phyloP scores from a whole-genome alignment of 2,329 filamentous ascomycete genomes.

The Alternaria consortialis region DNA sequence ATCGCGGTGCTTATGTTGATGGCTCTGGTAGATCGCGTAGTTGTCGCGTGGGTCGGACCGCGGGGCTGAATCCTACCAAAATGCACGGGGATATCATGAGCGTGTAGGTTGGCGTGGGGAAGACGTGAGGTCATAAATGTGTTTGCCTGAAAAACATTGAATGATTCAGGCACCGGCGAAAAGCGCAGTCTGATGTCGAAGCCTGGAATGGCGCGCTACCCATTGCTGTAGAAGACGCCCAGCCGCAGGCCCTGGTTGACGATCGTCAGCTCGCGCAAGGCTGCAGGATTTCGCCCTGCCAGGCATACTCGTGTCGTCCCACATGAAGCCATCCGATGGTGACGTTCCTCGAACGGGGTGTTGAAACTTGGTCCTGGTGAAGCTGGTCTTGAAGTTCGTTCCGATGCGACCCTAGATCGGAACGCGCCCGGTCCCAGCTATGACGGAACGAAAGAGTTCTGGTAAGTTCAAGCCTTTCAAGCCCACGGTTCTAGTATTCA shows the following conservation, averaged over 20 bases:
- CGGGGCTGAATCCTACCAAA: slow-evolving; percentile 22
- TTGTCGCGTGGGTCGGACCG: slow-evolving; percentile 25
- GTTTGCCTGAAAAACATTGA: slow-evolving; percentile 43
- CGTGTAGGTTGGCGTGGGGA: slow-evolving; percentile 6
- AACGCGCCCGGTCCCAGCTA: slow-evolving; percentile 25
- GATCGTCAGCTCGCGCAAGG: slow-evolving; percentile 27
- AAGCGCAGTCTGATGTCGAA: slow-evolving; percentile 28
- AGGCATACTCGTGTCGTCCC: slow-evolving; percentile 10
- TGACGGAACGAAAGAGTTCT: slow-evolving; percentile 45
- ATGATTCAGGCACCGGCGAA: slow-evolving; percentile 35
- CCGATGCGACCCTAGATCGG: slow-evolving; percentile 26
- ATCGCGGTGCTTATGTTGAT: slow-evolving; percentile 8
- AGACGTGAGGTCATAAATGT: slow-evolving; percentile 39
- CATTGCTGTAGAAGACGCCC: slow-evolving; percentile 14
- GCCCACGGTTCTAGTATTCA: neutral
- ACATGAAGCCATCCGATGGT: slow-evolving; percentile 3
- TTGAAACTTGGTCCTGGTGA: neutral
- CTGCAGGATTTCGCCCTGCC: slow-evolving; percentile 20
- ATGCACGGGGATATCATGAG: slow-evolving; percentile 10
- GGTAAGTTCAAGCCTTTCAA: slow-evolving; percentile 27
- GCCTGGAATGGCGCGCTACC: slow-evolving; percentile 31
- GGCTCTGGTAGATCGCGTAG: slow-evolving; percentile 8
- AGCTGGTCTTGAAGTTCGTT: slow-evolving; percentile 7
- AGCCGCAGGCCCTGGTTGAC: slow-evolving; percentile 24
- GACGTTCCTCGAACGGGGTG: neutral